These are phyloP conservation scores for Prunus yedoensis DNA, from an alignment of 331 rosid genomes.

Conservation along the genomic window DNA sequence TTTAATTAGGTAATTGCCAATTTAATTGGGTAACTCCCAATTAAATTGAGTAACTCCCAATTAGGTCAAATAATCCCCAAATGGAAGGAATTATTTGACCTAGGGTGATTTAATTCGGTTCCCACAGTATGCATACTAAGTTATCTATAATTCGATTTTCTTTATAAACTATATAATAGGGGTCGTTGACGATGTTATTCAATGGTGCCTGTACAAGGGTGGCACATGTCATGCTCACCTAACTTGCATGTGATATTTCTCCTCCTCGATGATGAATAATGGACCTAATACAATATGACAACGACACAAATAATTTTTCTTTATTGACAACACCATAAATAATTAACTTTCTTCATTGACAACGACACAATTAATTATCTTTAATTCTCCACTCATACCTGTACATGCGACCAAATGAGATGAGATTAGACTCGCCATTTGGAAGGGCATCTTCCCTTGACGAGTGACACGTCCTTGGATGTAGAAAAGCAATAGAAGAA, in stretches of 20 bases:
- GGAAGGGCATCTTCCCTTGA: not conserved
- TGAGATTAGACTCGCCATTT: not conserved
- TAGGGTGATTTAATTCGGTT: too few relatives aligned
- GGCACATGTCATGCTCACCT: not conserved
- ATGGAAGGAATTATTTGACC: too few relatives aligned
- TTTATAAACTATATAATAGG: too few relatives aligned
- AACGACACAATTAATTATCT: not conserved
- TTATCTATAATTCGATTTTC: too few relatives aligned
- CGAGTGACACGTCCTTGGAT: not conserved
- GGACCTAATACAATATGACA: not conserved
- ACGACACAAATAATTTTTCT: not conserved
- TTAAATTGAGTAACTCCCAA: too few relatives aligned
- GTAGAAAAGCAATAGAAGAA: not conserved
- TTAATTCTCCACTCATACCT: not conserved
- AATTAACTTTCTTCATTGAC: not conserved
- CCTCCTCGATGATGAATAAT: not conserved
- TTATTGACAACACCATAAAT: not conserved
- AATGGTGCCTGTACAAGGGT: too few relatives aligned
- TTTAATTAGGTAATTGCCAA: too few relatives aligned
- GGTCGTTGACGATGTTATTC: too few relatives aligned
- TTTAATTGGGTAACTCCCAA: too few relatives aligned
- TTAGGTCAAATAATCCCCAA: too few relatives aligned
- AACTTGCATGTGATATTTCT: slow-evolving; percentile 1
- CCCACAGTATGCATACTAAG: too few relatives aligned
- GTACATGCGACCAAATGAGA: not conserved